Percentiles rank a stretch among this genome's conserved stretches.
phyloP scores from a whole-genome alignment of 768 basidiomycete genomes.

The Auricularia sp. region DNA sequence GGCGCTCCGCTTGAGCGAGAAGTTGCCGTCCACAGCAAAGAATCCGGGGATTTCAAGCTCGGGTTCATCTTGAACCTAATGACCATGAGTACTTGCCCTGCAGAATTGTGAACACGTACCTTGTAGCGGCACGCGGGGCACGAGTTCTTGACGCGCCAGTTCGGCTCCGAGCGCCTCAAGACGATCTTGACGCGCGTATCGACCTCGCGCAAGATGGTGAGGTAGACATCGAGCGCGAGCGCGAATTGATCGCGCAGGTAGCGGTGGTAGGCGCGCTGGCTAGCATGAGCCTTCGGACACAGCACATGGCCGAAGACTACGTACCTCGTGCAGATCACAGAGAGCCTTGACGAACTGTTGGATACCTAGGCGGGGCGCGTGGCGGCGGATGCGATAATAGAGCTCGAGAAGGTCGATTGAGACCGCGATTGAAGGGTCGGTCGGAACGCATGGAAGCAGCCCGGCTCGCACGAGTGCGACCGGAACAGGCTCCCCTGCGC shows the following conservation, averaged over 20 bases:
- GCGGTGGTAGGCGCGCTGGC: conserved; percentile 5
- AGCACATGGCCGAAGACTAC: conserved; percentile 3
- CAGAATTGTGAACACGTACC: not conserved
- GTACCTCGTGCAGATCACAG: conserved; percentile 12
- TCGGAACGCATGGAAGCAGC: not conserved
- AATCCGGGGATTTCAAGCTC: conserved; percentile 10
- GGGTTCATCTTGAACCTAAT: conserved; percentile 12
- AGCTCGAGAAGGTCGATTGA: conserved; percentile 11
- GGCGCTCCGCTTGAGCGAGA: conserved; percentile 6
- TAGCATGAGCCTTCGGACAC: conserved; percentile 8
- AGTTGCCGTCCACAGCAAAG: conserved; percentile 13
- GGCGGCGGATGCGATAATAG: conserved; percentile 4
- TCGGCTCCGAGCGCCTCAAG: conserved; percentile 10
- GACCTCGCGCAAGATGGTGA: conserved; percentile 14
- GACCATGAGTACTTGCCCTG: not conserved
- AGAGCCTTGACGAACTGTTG: conserved; percentile 14
- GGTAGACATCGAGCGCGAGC: conserved; percentile 17
- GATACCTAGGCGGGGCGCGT: conserved; percentile 12
- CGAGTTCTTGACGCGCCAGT: conserved; percentile 17
- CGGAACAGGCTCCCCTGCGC: not conserved
- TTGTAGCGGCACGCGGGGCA: conserved; percentile 20
- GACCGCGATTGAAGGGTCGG: conserved; percentile 11
- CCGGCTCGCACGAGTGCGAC: not conserved
- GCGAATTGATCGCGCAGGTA: conserved; percentile 16
- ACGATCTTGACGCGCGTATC: conserved; percentile 7